These are phyloP conservation scores for Phylloporus sp. DNA, from an alignment of 1,284 basidiomycete genomes.

Conservation along the genomic window DNA sequence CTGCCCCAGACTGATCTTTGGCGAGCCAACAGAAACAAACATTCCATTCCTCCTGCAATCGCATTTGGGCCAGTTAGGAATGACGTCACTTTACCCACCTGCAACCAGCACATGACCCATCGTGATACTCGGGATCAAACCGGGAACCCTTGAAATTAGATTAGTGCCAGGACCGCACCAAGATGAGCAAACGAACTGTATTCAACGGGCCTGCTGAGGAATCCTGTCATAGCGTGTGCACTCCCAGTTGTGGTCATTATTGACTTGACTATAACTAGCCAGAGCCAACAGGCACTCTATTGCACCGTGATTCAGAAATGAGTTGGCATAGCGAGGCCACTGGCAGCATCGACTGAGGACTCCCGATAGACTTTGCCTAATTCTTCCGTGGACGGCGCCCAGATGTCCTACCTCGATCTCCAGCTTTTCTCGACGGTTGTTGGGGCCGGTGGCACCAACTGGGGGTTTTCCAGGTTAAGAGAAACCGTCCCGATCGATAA, in stretches of 20 bases:
- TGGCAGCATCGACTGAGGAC: slow-evolving; percentile 14
- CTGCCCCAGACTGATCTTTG: too few relatives aligned
- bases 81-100: not conserved
- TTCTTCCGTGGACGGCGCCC: not conserved
- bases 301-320: slow-evolving; percentile 12
- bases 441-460: slow-evolving; percentile 3
- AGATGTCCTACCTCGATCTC: slow-evolving; percentile 22
- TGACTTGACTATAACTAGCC: slow-evolving; percentile 7
- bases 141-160: too few relatives aligned
- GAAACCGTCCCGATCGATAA: slow-evolving; percentile 5
- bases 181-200: too few relatives aligned
- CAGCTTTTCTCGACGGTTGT: slow-evolving; percentile 14
- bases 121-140: too few relatives aligned
- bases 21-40: too few relatives aligned
- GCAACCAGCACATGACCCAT: not conserved
- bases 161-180: too few relatives aligned
- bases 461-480: slow-evolving; percentile 22
- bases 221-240: too few relatives aligned
- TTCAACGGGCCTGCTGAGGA: too few relatives aligned
- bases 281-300: slow-evolving; percentile 16
- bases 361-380: slow-evolving; percentile 22
- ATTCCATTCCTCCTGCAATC: not conserved
- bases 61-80: not conserved
- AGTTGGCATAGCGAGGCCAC: slow-evolving; percentile 16
- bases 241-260: too few relatives aligned